These are phyloP conservation scores for Hirsutella rhossiliensis DNA, from an alignment of 2,329 filamentous ascomycete genomes.

Conservation along the genomic window DNA sequence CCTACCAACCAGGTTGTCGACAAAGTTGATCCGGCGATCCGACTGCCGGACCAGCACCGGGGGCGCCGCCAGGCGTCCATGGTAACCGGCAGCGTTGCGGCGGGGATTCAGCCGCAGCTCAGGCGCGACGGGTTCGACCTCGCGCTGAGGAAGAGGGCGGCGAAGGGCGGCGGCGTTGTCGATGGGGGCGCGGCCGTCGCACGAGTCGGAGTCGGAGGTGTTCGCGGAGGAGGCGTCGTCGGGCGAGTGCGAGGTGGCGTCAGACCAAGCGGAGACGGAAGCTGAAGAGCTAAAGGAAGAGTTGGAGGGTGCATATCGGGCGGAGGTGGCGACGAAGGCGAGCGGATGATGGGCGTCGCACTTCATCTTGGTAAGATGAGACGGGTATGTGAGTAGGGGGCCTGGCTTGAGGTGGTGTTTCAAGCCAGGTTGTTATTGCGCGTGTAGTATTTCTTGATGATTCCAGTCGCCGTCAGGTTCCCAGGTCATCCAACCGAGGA, in stretches of 20 bases:
- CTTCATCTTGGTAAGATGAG: constrained; percentile 42
- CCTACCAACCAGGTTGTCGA: constrained; percentile 97
- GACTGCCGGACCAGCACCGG: constrained; percentile 73
- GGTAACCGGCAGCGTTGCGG: constrained; percentile 40
- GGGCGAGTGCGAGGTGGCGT: constrained; percentile 56
- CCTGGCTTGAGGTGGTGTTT: constrained; percentile 15
- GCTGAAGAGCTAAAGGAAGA: constrained; percentile 62
- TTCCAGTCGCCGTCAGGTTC: constrained; percentile 42
- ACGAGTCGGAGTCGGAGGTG: constrained; percentile 41
- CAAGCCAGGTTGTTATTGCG: constrained; percentile 14
- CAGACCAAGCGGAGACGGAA: constrained; percentile 71
- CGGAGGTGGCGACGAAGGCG: constrained; percentile 33
- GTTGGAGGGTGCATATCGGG: constrained; percentile 49
- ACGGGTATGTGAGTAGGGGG: constrained; percentile 12
- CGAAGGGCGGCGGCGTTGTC: constrained; percentile 12
- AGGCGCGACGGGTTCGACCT: constrained; percentile 35
- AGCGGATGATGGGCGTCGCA: constrained; percentile 40
- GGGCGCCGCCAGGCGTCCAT: constrained; percentile 47
- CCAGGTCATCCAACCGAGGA: constrained; percentile 37
- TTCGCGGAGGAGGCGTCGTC: constrained; percentile 50
- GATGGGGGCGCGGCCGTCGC: constrained; percentile 23
- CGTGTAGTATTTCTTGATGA: not conserved
- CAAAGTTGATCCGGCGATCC: constrained; percentile 88
- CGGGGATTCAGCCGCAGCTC: constrained; percentile 55
- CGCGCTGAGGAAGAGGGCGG: constrained; percentile 14